These are phyloP conservation scores for Nicotiana tabacum DNA, from an alignment of 257 asterid genomes.

Conservation along the genomic window DNA sequence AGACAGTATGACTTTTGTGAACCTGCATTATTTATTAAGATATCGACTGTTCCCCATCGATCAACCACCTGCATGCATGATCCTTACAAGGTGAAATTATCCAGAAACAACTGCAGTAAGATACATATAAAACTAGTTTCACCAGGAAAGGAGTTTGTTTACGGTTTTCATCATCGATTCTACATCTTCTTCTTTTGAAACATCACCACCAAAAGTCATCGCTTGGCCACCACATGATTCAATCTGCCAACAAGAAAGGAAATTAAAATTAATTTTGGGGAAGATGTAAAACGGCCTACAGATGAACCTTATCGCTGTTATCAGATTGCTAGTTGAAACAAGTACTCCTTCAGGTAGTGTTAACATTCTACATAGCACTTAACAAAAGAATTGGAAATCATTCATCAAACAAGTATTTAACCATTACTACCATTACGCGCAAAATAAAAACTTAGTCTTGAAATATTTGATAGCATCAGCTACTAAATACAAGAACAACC, in stretches of 20 bases:
- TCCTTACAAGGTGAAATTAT: slow-evolving; percentile 21
- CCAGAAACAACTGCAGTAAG: slow-evolving; percentile 2
- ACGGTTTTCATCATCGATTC: slow-evolving; percentile 85
- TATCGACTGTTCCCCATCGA: slow-evolving; percentile 90
- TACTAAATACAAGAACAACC: not conserved
- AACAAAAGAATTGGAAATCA: not conserved
- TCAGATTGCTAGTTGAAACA: not conserved
- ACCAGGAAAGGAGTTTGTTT: slow-evolving; percentile 17
- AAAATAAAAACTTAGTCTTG: not conserved
- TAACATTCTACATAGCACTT: not conserved
- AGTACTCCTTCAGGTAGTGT: not conserved
- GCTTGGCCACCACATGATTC: slow-evolving; percentile 89
- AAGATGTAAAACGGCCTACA: not conserved
- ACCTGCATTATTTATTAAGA: slow-evolving; percentile 75
- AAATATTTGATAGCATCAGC: slow-evolving; percentile 4
- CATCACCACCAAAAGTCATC: slow-evolving; percentile 88
- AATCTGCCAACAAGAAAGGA: slow-evolving; percentile 39
- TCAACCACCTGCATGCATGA: slow-evolving; percentile 61
- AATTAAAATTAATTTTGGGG: not conserved
- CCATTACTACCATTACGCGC: not conserved
- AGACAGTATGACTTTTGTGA: not conserved
- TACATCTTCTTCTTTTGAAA: slow-evolving; percentile 91
- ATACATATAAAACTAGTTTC: not conserved
- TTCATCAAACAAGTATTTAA: not conserved
- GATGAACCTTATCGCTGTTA: not conserved